phyloP scores from a whole-genome alignment of 305 asterid species.

The Coffea humblotiana region DNA sequence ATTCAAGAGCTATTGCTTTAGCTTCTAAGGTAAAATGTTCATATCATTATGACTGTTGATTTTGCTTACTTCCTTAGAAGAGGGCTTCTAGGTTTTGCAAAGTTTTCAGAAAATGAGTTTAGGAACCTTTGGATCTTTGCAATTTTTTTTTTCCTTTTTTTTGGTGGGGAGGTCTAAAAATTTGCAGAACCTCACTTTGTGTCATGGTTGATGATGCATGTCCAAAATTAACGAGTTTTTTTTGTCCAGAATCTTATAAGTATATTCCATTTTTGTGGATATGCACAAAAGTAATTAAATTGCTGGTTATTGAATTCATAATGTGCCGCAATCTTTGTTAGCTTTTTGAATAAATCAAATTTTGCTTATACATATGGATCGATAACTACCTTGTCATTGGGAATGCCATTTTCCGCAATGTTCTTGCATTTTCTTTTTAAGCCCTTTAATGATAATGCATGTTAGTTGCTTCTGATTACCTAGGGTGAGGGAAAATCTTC shows the following conservation, averaged over 20 bases:
- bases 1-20: constrained; percentile 44
- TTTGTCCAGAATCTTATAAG: not conserved
- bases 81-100: constrained; percentile 5
- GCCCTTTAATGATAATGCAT: constrained; percentile 22
- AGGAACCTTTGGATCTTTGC: not conserved
- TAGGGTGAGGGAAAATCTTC: constrained; percentile 71
- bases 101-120: not conserved
- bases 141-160: constrained; percentile 14
- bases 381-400: not conserved
- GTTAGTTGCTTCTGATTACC: constrained; percentile 39
- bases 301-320: not conserved
- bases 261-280: not conserved
- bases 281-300: not conserved
- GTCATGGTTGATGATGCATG: not conserved
- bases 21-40: constrained; percentile 55
- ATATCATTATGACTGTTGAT: not conserved
- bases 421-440: not conserved
- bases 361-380: not conserved
- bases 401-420: not conserved
- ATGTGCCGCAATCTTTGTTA: not conserved
- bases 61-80: constrained; percentile 1
- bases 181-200: not conserved
- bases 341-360: not conserved
- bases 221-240: not conserved
- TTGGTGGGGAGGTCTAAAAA: not conserved